These are phyloP conservation scores for Asterophora parasitica DNA, from an alignment of 768 basidiomycete genomes.

Conservation along the genomic window DNA sequence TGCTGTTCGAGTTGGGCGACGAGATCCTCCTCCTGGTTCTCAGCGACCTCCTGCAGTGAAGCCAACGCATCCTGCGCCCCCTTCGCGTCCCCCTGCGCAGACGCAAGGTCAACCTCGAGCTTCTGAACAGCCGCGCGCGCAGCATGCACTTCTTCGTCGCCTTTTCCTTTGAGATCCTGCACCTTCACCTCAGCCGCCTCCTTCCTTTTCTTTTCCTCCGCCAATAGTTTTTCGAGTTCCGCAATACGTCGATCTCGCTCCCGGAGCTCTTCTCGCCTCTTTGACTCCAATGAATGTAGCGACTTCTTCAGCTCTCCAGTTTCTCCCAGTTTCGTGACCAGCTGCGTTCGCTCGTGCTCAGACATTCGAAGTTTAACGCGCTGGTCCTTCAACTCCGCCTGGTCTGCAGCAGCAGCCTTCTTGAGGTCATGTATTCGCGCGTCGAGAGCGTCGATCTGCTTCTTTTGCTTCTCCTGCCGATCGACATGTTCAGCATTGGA, in stretches of 20 bases:
- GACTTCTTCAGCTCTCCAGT: conserved; percentile 45
- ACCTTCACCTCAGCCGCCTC: conserved; percentile 42
- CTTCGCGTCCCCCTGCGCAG: conserved; percentile 31
- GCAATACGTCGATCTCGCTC: conserved; percentile 49
- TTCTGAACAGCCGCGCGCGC: conserved; percentile 28
- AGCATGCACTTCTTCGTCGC: conserved; percentile 34
- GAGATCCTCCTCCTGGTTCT: conserved; percentile 40
- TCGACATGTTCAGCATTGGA: conserved; percentile 45
- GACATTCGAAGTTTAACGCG: conserved; percentile 50
- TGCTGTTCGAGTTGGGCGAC: conserved; percentile 48
- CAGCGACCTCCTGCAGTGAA: conserved; percentile 25
- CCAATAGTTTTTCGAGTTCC: conserved; percentile 51
- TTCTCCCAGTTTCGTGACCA: conserved; percentile 49
- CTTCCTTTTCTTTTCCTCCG: conserved; percentile 45
- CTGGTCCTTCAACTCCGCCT: conserved; percentile 60
- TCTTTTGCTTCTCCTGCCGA: conserved; percentile 57
- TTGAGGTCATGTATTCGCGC: conserved; percentile 59
- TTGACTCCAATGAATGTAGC: conserved; percentile 43
- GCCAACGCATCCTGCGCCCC: conserved; percentile 28
- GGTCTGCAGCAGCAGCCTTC: conserved; percentile 41
- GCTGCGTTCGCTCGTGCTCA: conserved; percentile 54
- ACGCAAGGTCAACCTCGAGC: conserved; percentile 34
- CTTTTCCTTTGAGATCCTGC: conserved; percentile 37
- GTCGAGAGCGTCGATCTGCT: conserved; percentile 54
- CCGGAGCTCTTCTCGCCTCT: conserved; percentile 48